Evolutionary conservation across 305 asterid species (phyloP), one percentile per base, ranked within the genome.

Genomic region (Salvia sclarea): DNA sequence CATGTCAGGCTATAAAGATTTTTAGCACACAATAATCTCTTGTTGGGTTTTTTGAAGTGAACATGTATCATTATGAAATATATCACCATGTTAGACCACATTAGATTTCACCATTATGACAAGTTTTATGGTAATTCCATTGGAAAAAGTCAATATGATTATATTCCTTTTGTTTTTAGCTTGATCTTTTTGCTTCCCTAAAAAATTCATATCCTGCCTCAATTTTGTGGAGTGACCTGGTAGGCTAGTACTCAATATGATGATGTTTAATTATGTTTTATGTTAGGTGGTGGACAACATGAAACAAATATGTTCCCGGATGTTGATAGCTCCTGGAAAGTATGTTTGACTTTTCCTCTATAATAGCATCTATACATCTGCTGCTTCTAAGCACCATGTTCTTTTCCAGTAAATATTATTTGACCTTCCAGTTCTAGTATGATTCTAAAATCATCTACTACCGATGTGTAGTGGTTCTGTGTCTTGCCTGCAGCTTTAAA

Each of bases 321-420:
- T 52, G 98, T 89, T 13, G 92, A 86, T 77, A 89, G 96, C 81
- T 71, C 95, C 73, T 89, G 96, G 96, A 89, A 84, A 85, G 98
- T 92, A 82, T 64, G 83, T 72, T 52, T 30, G 60, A 18, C 20
- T 21, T 54, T 16, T 54, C 61, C 40, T 56, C 21, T 56, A 6
- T 35, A 17, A 49, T 44, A 37, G 63, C 21, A 66, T 68, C 58
- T 61, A 13, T 76, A 35, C 43, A 22, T 28, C 41, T 11, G 44
- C 10, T 45, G 50, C 50, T 41, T 41, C 55, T 62, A 68, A 56
- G 31, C 37, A 47, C 63, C 49, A 18, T 33, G 44, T 52, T 68
- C 33, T 55, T n/a, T 64, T 65, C 53, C 61, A 48, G 30, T 62
- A 37, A 35, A 30, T 52, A 55, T 50, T 38, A 38, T 61, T 44